These are phyloP conservation scores for Talaromyces adpressus DNA, from an alignment of 495 filamentous ascomycete genomes.

Conservation along the genomic window DNA sequence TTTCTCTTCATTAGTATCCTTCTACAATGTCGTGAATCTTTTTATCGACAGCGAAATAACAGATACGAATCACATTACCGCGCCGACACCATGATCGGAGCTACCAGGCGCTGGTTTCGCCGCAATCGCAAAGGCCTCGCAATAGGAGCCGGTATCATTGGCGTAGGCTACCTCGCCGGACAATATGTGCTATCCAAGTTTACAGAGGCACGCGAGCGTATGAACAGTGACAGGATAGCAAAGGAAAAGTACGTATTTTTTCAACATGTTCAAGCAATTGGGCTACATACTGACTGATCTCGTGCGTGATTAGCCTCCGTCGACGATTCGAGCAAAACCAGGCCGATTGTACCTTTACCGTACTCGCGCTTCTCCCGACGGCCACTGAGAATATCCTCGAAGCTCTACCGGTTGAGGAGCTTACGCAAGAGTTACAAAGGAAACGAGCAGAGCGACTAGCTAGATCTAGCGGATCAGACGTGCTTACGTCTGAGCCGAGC, in stretches of 20 bases:
- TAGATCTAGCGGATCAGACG: slow-evolving; percentile 43
- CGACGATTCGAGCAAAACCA: slow-evolving; percentile 98
- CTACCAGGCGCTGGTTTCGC: slow-evolving; percentile 79
- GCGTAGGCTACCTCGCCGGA: slow-evolving; percentile 84
- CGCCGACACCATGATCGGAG: slow-evolving; percentile 59
- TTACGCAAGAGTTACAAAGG: slow-evolving; percentile 86
- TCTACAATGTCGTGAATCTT: not conserved
- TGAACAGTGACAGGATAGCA: slow-evolving; percentile 90
- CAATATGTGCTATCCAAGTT: slow-evolving; percentile 90
- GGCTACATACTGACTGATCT: slow-evolving; percentile 11
- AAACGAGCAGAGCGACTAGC: slow-evolving; percentile 77
- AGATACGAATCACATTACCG: not conserved
- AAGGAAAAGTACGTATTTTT: slow-evolving; percentile 85
- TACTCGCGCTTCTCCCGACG: slow-evolving; percentile 88
- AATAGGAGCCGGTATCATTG: slow-evolving; percentile 77
- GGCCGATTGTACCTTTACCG: slow-evolving; percentile 96
- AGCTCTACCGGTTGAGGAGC: slow-evolving; percentile 79
- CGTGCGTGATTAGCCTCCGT: slow-evolving; percentile 56
- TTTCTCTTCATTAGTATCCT: not conserved
- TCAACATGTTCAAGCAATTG: not conserved
- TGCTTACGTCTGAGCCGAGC: slow-evolving; percentile 53
- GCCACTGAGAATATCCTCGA: slow-evolving; percentile 83
- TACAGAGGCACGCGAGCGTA: slow-evolving; percentile 84
- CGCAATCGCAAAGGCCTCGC: slow-evolving; percentile 87
- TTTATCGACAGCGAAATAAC: not conserved